Conservation (phyloP, 768 basidiomycete species). For the Cantharellus anzutake region DNA sequence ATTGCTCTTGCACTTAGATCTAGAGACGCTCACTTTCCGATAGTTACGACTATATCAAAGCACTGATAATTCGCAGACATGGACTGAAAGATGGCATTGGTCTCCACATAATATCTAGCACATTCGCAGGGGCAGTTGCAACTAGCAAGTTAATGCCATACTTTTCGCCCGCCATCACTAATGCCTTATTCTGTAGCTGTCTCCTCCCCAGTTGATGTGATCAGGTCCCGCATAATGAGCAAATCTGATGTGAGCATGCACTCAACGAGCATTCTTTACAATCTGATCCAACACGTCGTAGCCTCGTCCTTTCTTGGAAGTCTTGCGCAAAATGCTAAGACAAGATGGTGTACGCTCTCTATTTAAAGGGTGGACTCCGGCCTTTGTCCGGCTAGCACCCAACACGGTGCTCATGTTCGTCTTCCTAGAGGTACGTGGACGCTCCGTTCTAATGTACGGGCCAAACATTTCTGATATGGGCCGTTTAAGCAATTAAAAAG, state of each 20-base stretch:
- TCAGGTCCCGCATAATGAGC: conserved; percentile 9
- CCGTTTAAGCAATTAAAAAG: not conserved
- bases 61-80: not conserved
- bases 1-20: not conserved
- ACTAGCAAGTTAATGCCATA: conserved; percentile 2
- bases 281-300: not conserved
- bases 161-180: not conserved
- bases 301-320: conserved; percentile 1
- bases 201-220: conserved; percentile 8
- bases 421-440: conserved; percentile 7
- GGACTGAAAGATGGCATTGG: conserved; percentile 6
- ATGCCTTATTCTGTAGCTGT: conserved; percentile 2
- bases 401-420: conserved; percentile 9
- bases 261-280: not conserved
- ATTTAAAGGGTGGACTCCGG: conserved; percentile 9
- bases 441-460: no score
- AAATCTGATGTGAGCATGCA: conserved; percentile 1
- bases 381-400: conserved; percentile 8
- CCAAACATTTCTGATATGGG: not conserved
- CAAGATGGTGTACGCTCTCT: conserved; percentile 7
- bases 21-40: not conserved
- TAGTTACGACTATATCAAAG: conserved; percentile 1
- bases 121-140: conserved; percentile 5
- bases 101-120: conserved; percentile 7
- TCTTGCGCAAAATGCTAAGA: conserved; percentile 2